Percentiles rank a stretch among this genome's conserved stretches.
These are phyloP conservation scores for Rutstroemia sp. DNA, from an alignment of 2,329 filamentous ascomycete species.

Conservation along the genomic window DNA sequence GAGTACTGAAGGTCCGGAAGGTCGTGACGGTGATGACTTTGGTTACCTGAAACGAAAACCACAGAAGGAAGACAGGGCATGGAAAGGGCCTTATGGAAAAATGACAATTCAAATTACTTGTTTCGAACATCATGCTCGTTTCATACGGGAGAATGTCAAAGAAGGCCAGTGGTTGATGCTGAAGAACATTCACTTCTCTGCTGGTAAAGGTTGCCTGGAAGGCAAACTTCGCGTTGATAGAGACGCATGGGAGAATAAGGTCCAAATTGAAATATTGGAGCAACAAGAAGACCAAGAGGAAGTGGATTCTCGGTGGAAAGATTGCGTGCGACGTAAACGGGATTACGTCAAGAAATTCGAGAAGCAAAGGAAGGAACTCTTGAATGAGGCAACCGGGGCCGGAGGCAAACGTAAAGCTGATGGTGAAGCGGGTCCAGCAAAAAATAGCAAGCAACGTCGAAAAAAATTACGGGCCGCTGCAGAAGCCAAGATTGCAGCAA, in stretches of 20 bases:
- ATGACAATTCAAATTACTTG: constrained; percentile 64
- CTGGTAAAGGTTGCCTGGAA: constrained; percentile 51
- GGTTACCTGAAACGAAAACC: constrained; percentile 40
- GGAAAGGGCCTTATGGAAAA: constrained; percentile 69
- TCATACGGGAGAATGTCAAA: constrained; percentile 47
- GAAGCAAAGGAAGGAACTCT: constrained; percentile 32
- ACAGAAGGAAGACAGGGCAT: constrained; percentile 36
- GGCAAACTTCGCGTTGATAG: constrained; percentile 62
- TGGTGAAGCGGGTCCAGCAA: not conserved
- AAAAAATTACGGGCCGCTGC: constrained; percentile 25
- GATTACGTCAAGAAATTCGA: constrained; percentile 46
- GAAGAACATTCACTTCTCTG: constrained; percentile 63
- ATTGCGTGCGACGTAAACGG: constrained; percentile 55
- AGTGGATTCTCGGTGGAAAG: constrained; percentile 42
- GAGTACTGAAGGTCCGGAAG: constrained; percentile 22
- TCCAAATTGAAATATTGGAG: constrained; percentile 51
- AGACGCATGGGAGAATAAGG: constrained; percentile 36
- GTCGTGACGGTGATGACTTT: constrained; percentile 45
- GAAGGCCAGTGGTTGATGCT: constrained; percentile 57
- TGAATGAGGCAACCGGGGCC: constrained; percentile 30
- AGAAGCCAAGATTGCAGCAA: constrained; percentile 25
- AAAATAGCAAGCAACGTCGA: constrained; percentile 23
- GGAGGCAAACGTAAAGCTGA: constrained; percentile 23
- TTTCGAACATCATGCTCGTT: constrained; percentile 59
- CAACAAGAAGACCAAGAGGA: constrained; percentile 33